Evolutionary conservation across 2,329 filamentous ascomycete species (phyloP).

Genomic region (Penicillium aurantiogriseum): DNA sequence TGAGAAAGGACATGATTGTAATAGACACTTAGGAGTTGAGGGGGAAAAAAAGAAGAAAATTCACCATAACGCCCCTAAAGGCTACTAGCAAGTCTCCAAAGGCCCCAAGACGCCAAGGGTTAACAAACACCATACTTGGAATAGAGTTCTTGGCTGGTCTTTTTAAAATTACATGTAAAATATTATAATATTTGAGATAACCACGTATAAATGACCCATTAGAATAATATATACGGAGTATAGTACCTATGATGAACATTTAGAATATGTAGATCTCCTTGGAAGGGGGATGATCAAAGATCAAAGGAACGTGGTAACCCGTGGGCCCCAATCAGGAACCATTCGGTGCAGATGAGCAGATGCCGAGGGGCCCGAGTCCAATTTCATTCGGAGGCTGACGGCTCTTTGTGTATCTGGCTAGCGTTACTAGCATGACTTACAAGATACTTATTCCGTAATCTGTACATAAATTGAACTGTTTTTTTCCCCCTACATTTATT

Average conservation of each 20-base stretch:
- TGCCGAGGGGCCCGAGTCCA: not conserved
- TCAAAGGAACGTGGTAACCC: not conserved
- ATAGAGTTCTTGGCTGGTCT: not conserved
- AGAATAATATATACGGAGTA: not conserved
- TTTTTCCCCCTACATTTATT: too few relatives aligned
- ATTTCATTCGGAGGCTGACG: not conserved
- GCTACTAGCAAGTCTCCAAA: not conserved
- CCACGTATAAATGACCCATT: not conserved
- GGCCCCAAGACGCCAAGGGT: not conserved
- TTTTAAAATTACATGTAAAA: not conserved
- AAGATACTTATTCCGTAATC: too few relatives aligned
- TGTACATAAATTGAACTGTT: too few relatives aligned
- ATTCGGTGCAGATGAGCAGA: too few relatives aligned
- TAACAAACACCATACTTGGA: not conserved
- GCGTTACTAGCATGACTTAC: too few relatives aligned
- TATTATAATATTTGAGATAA: not conserved
- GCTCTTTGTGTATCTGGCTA: not conserved
- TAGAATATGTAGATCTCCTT: not conserved
- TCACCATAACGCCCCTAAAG: not conserved
- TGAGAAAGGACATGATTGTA: not conserved
- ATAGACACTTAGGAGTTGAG: not conserved
- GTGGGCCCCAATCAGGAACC: conserved; percentile 1
- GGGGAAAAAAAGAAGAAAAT: not conserved
- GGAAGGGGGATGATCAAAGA: not conserved
- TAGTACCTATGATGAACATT: too few relatives aligned